Evolutionary conservation across 129 eudicot genomes (phyloP), one percentile per base, ranked within the genome.

Genomic region (Daucus carota): DNA sequence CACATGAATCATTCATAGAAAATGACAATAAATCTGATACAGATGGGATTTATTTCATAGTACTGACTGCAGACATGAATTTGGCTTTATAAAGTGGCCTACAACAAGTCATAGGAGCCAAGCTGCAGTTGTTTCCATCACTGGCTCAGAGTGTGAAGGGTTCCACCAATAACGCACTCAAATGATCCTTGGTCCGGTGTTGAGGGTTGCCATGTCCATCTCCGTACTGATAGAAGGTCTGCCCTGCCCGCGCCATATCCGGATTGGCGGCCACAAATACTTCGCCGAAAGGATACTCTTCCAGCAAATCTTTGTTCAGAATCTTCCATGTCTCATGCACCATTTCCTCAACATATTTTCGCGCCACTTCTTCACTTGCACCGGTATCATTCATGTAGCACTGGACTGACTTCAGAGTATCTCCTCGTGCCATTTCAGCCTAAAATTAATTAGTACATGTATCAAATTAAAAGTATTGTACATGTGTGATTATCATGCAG

Each of bases 151-250:
- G 71, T n/a, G n/a, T 36, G 6, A 84, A 72, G 18, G 84, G 85
- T 15, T 82, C 59, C 34, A 83, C 32, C 74, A 70, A 28, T 24
- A 70, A 70, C 2, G 44, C 17, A 2, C 16, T 31, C 0, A 67
- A 31, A 33, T 67, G 72, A 44, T 67, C 72, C 26, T 67, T 70
- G 17, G 74, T 70, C 74, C 31, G 42, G 0, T 34, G 50, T 34
- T 85, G 79, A 3, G 92, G 89, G 36, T 16, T 29, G 34, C 87
- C 86, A 85, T 75, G 84, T 6, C 83, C 83, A 63, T 88, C 89
- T 65, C 72, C 72, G 41, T 67, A 33, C 40, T 67, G 72, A 32
- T 67, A 67, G 3, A 67, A 33, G 42, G 42, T 85, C 44, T 82
- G 75, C 6, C 83, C 8, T 3, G 52, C 13, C 42, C 74, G 28